phyloP scores from a whole-genome alignment of 2,329 filamentous ascomycete genomes.

The Endothia cerciana region DNA sequence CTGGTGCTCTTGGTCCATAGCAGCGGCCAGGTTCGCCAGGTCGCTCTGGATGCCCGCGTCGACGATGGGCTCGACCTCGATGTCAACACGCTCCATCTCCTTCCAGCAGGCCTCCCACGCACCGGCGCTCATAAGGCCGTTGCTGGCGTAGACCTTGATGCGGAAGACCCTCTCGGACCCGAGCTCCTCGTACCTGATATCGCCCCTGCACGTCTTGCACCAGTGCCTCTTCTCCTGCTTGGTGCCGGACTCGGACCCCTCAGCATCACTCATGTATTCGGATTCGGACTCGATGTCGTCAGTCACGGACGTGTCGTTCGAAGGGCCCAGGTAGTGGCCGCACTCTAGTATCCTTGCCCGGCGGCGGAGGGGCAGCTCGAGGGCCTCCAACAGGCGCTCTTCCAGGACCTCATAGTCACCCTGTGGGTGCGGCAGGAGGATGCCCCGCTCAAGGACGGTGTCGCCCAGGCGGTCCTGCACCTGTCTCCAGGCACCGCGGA shows the following conservation, averaged over 20 bases:
- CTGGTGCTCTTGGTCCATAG: conserved; percentile 30
- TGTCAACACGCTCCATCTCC: conserved; percentile 98
- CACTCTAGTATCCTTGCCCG: conserved; percentile 74
- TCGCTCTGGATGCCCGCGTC: conserved; percentile 61
- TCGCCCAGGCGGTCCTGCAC: conserved; percentile 73
- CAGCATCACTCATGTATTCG: conserved; percentile 45
- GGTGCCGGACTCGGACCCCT: conserved; percentile 23
- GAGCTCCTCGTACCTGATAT: conserved; percentile 59
- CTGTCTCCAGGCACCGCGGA: conserved; percentile 67
- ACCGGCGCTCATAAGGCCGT: conserved; percentile 87
- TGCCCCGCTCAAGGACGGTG: conserved; percentile 72
- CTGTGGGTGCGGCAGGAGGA: conserved; percentile 77
- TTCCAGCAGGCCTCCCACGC: conserved; percentile 95
- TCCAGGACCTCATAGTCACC: conserved; percentile 81
- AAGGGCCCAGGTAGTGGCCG: conserved; percentile 73
- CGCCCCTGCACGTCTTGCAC: conserved; percentile 59
- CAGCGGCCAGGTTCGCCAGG: conserved; percentile 57
- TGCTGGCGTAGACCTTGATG: conserved; percentile 90
- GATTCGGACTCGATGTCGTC: conserved; percentile 50
- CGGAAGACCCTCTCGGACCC: conserved; percentile 66
- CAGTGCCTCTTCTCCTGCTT: conserved; percentile 50
- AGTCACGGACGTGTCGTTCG: conserved; percentile 50
- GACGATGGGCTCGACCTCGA: conserved; percentile 81
- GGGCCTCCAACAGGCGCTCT: conserved; percentile 73
- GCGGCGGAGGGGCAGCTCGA: conserved; percentile 68